Base-by-base conservation (phyloP, 768 basidiomycete genomes). In the Russula griseocarnosa region DNA sequence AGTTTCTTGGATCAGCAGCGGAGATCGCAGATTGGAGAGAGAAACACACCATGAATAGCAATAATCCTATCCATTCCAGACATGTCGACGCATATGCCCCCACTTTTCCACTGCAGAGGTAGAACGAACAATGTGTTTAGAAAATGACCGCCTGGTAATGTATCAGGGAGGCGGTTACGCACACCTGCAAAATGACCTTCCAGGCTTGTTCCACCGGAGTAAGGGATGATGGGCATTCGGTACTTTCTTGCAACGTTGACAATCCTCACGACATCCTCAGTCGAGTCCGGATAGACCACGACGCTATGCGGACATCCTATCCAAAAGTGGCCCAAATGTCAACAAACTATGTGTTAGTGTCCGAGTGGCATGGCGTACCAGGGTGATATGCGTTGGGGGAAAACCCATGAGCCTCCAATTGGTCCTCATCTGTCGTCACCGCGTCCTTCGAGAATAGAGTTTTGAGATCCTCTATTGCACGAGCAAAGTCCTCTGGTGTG, bases 41-140 rank as follows among this genome's bases (percentile, higher is more conserved):
- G 4, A 11, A 16, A 70, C 77, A 34, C 64, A 87, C 88, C 86
- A 69, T 92, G 82, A 51, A 94, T 85, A 49, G 81, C 81, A 5
- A 95, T 69, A 56, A 95, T 88, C 58, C 81, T 79, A 72, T 93
- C 81, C 94, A 97, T 96, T 9, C 76, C 73, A 1, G 83, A 83
- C 75, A 94, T 75, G 70, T 94, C 90, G 18, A 95, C 76, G 62
- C 89, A 93, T 47, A 96, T 92, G 0, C 91, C 86, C 11, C 86
- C 86, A 7, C 56, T 69, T 9, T 66, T 68, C 70, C 57, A 24
- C 60, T 61, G 11, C n/a, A 32, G 30, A 60, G 16, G 28, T 32
- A 40, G 26, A 34, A 28, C 28, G 50, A 40, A 24, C 1, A 22
- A 42, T 16, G 5, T 10, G 20, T 32, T 34, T 5, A 18, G 44